Percentiles rank a stretch among this genome's conserved stretches.
phyloP scores from a whole-genome alignment of 192 early-diverging fungal genomes.

The Entomortierella parvispora region DNA sequence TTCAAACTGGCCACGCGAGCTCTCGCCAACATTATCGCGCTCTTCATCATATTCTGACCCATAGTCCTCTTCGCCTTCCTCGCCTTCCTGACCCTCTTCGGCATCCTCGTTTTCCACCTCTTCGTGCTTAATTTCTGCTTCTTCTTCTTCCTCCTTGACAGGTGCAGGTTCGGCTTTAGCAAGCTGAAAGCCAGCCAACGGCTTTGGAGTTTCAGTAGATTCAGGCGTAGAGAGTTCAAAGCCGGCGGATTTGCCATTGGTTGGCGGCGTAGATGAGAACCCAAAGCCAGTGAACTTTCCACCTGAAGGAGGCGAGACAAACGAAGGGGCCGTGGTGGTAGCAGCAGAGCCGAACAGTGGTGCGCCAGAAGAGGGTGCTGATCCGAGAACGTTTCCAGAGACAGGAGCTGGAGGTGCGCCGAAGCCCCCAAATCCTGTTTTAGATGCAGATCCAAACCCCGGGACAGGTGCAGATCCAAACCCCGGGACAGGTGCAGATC shows the following conservation, averaged over 20 bases:
- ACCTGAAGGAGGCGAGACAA: no score
- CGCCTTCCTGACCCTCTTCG: slow-evolving; percentile 5
- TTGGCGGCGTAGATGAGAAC: slow-evolving; percentile 1
- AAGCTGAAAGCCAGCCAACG: slow-evolving; percentile 23
- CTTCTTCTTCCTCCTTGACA: background rate
- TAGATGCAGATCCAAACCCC: background rate
- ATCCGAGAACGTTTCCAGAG: background rate
- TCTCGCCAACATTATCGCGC: slow-evolving; percentile 10
- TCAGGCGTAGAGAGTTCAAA: background rate
- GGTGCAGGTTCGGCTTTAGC: slow-evolving; percentile 8
- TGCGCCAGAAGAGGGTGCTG: background rate
- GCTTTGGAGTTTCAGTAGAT: background rate
- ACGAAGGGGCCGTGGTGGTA: no score
- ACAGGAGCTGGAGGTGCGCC: background rate
- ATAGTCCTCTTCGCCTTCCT: slow-evolving; percentile 12
- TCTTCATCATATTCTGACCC: slow-evolving; percentile 9
- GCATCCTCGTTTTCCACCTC: background rate
- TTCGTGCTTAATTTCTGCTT: slow-evolving; percentile 9
- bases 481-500: background rate
- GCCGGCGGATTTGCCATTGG: background rate
- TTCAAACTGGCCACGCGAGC: slow-evolving; percentile 15
- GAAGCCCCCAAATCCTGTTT: no score
- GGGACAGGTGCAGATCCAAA: background rate
- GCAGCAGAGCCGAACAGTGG: background rate
- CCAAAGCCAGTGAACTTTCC: background rate